These are phyloP conservation scores for Stylonectria norvegica DNA, from an alignment of 2,329 filamentous ascomycete genomes.

Conservation along the genomic window DNA sequence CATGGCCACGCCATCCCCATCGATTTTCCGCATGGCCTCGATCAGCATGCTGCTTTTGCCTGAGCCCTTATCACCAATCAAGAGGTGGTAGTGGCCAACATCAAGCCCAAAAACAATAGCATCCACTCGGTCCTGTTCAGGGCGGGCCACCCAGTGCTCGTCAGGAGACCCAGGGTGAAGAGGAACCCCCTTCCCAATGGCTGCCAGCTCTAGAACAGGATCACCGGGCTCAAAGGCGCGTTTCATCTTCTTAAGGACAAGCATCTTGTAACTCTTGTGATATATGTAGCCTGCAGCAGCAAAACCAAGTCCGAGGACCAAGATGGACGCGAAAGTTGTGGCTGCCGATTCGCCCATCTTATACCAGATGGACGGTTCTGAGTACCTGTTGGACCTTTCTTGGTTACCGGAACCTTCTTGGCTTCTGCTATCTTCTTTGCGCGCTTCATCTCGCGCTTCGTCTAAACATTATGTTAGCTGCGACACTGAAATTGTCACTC, in stretches of 20 bases:
- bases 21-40: constrained; percentile 88
- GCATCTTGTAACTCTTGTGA: constrained; percentile 80
- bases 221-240: constrained; percentile 90
- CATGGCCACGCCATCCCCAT: constrained; percentile 89
- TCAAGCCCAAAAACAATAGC: constrained; percentile 72
- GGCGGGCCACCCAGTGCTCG: constrained; percentile 69
- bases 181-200: constrained; percentile 56
- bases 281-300: constrained; percentile 70
- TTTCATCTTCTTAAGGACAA: constrained; percentile 89
- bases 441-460: constrained; percentile 16
- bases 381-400: constrained; percentile 31
- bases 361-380: constrained; percentile 39
- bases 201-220: constrained; percentile 78
- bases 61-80: constrained; percentile 93
- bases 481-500: no score
- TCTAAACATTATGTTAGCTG: no score
- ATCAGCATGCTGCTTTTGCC: constrained; percentile 96
- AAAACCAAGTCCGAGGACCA: constrained; percentile 65
- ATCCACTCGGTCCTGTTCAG: constrained; percentile 79
- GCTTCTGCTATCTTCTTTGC: constrained; percentile 1
- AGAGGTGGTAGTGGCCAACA: constrained; percentile 81
- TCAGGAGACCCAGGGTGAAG: constrained; percentile 39
- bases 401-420: constrained; percentile 8
- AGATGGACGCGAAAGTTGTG: constrained; percentile 71
- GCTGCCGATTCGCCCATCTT: constrained; percentile 73